Evolutionary conservation across 1,284 basidiomycete genomes (phyloP), one percentile per base, ranked within the genome.

Genomic region (Marasmius oreades): DNA sequence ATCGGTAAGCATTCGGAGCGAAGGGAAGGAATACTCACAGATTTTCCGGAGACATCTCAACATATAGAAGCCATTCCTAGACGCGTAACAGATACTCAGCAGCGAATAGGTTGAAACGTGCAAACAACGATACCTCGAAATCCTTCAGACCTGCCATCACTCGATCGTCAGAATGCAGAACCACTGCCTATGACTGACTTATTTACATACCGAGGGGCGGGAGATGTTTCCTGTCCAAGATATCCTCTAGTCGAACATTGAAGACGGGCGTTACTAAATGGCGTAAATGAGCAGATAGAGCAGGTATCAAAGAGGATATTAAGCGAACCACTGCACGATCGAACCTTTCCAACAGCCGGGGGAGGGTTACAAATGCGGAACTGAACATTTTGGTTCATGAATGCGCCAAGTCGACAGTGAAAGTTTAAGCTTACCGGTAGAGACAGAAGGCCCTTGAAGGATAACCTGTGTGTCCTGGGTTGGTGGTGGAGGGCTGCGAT

Each of bases 51-150:
- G 75, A 77, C 53, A 78, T 77, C 63, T 90, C 88, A 51, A 88
- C 85, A 68, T 86, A 89, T 34, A 90, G 73, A 48, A 91, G 72
- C 79, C 88, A 90, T 69, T 91, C 88, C 71, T 76, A 51, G n/a
- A n/a, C n/a, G 23, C 33, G 26, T 48, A 66, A 28, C 61, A 23
- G 12, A 11, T 23, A 26, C 31, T 31, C 5, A 36, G 14, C n/a
- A 34, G 50, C 26, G 24, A n/a, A 18, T 14, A n/a, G 37, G 11
- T 22, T 12, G 31, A 16, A 56, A 50, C 37, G 45, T 20, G 55
- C 14, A 22, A 7, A 5, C 34, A 24, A 23, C n/a, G n/a, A 16
- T 64, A 76, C 76, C 73, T 90, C 88, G 57, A 90, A 83, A 68
- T 90, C 88, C 68, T 90, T 90, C 62, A 90, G 75, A 37, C 84